Evolutionary conservation across 805 yeast genomes (phyloP), one percentile per base, ranked within the genome.

Genomic region (Wickerhamomyces kurtzmanii): DNA sequence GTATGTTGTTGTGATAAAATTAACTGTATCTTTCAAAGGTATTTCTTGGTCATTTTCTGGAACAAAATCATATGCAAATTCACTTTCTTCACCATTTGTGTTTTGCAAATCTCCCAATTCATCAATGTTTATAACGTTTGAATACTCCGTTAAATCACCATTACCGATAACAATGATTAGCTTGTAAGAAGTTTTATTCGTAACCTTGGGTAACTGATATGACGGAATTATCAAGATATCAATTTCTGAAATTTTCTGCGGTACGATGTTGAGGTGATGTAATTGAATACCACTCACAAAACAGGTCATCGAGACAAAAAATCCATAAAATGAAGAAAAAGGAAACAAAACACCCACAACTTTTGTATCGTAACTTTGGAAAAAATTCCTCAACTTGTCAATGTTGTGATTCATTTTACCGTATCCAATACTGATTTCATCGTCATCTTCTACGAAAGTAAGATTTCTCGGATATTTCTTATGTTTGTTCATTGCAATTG

Each of bases 281-380:
- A 68, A 52, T 1, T 65, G 46, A 8, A 56, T 45, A 15, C 59
- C 64, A 33, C 46, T 42, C 22, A 62, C 43, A 43, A 71, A 62
- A 22, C 72, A 62, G 2, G 71, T 65, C 16, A 70, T 33, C 5
- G 61, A 29, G 3, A 62, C 39, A 0, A 57, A 53, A 29, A 69
- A 58, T 4, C 61, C 60, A 7, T 49, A 54, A 6, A 43, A 42
- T 15, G 40, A 55, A 18, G 38, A 53, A 29, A 37, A 40, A 20
- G 47, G 35, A 3, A 42, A 45, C 19, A 38, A 45, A 29, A 35
- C 56, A 20, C 47, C 63, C 37, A 42, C 56, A 29, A 25, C 42
- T 20, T 22, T 32, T 24, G 25, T 36, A 22, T 22, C 29, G 14
- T 30, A 55, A 23, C 24, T 33, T 3, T 26, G 19, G 13, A 43